Conservation (phyloP, 495 filamentous ascomycete genomes). For the Pyrenula aspistea region DNA sequence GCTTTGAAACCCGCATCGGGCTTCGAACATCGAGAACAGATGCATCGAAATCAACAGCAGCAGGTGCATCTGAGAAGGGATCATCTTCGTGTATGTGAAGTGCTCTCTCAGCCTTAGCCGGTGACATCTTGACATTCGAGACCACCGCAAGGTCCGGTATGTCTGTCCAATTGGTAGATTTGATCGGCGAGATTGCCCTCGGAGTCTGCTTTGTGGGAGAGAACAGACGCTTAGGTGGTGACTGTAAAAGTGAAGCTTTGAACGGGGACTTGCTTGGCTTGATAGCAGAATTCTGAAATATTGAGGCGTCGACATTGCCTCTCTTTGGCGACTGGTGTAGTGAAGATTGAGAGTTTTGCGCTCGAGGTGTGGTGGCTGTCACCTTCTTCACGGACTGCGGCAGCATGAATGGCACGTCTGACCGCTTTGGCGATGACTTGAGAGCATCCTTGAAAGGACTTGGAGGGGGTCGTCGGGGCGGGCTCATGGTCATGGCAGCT, state of each 20-base stretch:
- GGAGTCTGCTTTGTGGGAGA: conserved; percentile 24
- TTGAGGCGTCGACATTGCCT: conserved; percentile 22
- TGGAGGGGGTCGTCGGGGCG: conserved; percentile 33
- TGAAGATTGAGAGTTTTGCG: conserved; percentile 14
- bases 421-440: conserved; percentile 19
- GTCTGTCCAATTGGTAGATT: not conserved
- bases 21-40: conserved; percentile 1
- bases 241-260: conserved; percentile 26
- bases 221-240: conserved; percentile 27
- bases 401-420: conserved; percentile 3
- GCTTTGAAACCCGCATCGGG: not conserved
- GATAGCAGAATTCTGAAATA: conserved; percentile 15
- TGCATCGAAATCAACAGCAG: not conserved
- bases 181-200: conserved; percentile 1
- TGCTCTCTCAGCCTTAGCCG: not conserved
- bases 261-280: conserved; percentile 21
- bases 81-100: not conserved
- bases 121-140: conserved; percentile 13
- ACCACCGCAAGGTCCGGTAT: conserved; percentile 4
- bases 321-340: conserved; percentile 35
- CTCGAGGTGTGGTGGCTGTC: conserved; percentile 17
- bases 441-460: conserved; percentile 37
- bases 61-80: not conserved
- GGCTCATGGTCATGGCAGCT: conserved; percentile 28
- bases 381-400: conserved; percentile 5